These are phyloP conservation scores for Calonectria honghensis DNA, from an alignment of 2,329 filamentous ascomycete species.

Conservation along the genomic window DNA sequence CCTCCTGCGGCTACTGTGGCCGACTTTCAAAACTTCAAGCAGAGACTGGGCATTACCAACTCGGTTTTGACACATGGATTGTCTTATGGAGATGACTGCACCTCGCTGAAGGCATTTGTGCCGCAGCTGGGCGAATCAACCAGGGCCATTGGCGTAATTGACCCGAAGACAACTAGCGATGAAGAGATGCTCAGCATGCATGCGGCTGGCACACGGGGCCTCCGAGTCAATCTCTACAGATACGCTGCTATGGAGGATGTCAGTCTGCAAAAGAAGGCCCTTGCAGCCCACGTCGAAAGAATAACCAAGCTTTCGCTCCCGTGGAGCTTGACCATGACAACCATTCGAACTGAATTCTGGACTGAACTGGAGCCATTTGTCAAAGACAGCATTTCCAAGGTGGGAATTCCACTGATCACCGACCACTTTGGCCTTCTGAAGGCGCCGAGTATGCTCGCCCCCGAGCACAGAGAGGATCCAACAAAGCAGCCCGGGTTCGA, in stretches of 20 bases:
- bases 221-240: conserved; percentile 61
- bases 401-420: conserved; percentile 53
- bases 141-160: conserved; percentile 41
- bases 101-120: conserved; percentile 58
- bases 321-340: conserved; percentile 47
- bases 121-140: conserved; percentile 52
- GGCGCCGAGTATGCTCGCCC: conserved; percentile 57
- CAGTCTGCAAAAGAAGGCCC: conserved; percentile 56
- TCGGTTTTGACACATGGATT: conserved; percentile 61
- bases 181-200: conserved; percentile 39
- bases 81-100: conserved; percentile 61
- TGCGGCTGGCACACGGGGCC: conserved; percentile 57
- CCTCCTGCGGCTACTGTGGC: conserved; percentile 35
- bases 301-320: conserved; percentile 34
- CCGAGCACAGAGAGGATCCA: conserved; percentile 48
- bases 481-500: conserved; percentile 52
- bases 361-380: conserved; percentile 34
- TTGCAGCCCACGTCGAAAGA: conserved; percentile 55
- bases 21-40: conserved; percentile 44
- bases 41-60: conserved; percentile 54
- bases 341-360: conserved; percentile 44
- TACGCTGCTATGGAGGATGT: conserved; percentile 62
- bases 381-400: conserved; percentile 10
- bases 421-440: conserved; percentile 63
- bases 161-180: conserved; percentile 38